Base-by-base conservation (phyloP, 1,139 yeast species). In the Magnusiomyces paraingens region DNA sequence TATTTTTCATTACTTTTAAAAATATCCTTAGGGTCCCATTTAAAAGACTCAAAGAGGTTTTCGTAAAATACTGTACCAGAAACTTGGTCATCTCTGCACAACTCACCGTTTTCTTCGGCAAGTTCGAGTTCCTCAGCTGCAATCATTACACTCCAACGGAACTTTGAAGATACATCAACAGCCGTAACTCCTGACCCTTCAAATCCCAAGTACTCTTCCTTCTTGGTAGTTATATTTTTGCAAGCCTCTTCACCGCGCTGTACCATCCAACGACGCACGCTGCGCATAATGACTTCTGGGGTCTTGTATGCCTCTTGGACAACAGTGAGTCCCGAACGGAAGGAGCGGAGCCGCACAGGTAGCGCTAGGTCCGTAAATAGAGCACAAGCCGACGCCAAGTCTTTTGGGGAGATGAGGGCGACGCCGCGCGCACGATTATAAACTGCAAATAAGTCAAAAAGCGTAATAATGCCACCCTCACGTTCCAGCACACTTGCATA, bases 81-180 rank as follows among this genome's bases (percentile, higher is more conserved):
- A 3, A 82, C 73, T 55, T 80, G 79, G 58, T 83, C 83, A 67
- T 88, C 96, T 10, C 87, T 74, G 11, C 85, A 81, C 1, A 87
- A 64, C 1, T 70, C 69, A 0, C 90, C 93, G 2, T 70, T 65
- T 6, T 74, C 76, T 39, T 86, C 78, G 22, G 86, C 82, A 56
- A 76, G 72, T 53, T 81, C 82, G 17, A 88, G 68, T 59, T 87
- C 88, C 64, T 87, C 94, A 15, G 73, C 74, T 2, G 91, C 78
- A 17, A 88, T 82, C 36, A 81, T 79, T 46, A 83, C 74, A 17
- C 91, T 82, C 91, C 94, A 87, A 39, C 73, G 73, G 58, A 84
- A 76, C 58, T 76, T 77, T 53, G 80, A 78, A 57, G 84, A 77
- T 14, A 81, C 73, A 52, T 79, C 74, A 44, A 70, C 67, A 3